Conservation (phyloP, 768 basidiomycete genomes). For the Kwoniella newhampshirensis region DNA sequence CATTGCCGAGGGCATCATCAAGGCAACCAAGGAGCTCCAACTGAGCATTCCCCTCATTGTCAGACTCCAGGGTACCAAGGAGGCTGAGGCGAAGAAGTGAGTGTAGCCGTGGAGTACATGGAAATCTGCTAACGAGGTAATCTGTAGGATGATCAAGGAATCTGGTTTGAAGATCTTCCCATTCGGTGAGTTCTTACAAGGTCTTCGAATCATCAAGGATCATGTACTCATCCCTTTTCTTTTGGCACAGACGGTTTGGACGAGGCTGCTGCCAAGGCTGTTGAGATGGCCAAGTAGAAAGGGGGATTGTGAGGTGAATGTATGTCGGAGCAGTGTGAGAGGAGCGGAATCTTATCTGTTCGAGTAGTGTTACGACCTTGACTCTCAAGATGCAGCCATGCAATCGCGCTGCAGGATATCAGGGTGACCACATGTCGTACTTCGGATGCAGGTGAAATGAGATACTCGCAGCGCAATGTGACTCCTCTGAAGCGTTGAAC, state of each 20-base stretch:
- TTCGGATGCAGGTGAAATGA: too few species aligned
- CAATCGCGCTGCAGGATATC: too few species aligned
- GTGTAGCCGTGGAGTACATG: slow-evolving; percentile 47
- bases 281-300: slow-evolving; percentile 51
- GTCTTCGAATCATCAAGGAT: too few species aligned
- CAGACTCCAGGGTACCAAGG: slow-evolving; percentile 94
- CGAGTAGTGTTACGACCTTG: too few species aligned
- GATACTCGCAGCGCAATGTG: too few species aligned
- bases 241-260: slow-evolving; percentile 79
- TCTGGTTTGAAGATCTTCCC: slow-evolving; percentile 91
- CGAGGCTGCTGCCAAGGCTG: slow-evolving; percentile 68
- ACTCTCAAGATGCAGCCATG: too few species aligned
- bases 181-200: slow-evolving; percentile 61
- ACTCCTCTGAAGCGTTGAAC: too few species aligned
- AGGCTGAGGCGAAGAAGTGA: slow-evolving; percentile 89
- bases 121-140: too few species aligned
- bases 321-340: too few species aligned
- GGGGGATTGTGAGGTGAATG: not conserved
- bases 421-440: too few species aligned
- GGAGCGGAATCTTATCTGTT: too few species aligned
- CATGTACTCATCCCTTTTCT: not conserved
- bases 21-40: slow-evolving; percentile 86
- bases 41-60: slow-evolving; percentile 86
- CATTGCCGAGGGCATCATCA: slow-evolving; percentile 77
- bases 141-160: slow-evolving; percentile 78